Evolutionary conservation across 768 basidiomycete species (phyloP).

Genomic region (Tubosaeta sp.): DNA sequence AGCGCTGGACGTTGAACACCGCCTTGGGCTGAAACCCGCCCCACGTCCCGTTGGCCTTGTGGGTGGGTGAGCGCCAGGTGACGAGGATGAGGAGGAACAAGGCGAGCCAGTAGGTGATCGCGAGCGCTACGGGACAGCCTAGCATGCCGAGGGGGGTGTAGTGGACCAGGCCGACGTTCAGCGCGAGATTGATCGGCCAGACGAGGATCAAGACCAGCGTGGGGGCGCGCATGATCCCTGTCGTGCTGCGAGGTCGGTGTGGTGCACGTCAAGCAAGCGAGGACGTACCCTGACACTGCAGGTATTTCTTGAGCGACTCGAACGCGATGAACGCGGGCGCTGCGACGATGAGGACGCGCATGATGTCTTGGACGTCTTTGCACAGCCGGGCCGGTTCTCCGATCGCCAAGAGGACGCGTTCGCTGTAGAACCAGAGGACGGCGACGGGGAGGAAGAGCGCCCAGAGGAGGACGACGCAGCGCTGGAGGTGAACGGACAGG

Average conservation of each 20-base stretch:
- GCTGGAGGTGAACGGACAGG: slow-evolving; percentile 67
- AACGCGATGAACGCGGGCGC: slow-evolving; percentile 74
- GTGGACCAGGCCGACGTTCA: slow-evolving; percentile 63
- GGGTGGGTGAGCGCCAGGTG: slow-evolving; percentile 48
- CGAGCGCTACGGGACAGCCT: slow-evolving; percentile 64
- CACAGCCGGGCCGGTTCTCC: slow-evolving; percentile 59
- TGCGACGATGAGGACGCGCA: slow-evolving; percentile 59
- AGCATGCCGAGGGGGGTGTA: slow-evolving; percentile 57
- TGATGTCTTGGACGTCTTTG: slow-evolving; percentile 56
- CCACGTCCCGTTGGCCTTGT: slow-evolving; percentile 60
- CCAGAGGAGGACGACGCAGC: slow-evolving; percentile 64
- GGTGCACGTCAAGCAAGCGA: background rate
- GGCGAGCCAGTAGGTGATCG: slow-evolving; percentile 66
- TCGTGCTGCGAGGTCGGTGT: background rate
- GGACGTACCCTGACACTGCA: slow-evolving; percentile 68
- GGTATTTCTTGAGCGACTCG: slow-evolving; percentile 73
- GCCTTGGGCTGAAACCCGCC: slow-evolving; percentile 47
- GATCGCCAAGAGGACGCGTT: slow-evolving; percentile 56
- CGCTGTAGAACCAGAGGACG: slow-evolving; percentile 59
- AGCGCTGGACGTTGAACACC: slow-evolving; percentile 47
- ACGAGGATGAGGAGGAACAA: slow-evolving; percentile 51
- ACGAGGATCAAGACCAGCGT: slow-evolving; percentile 59
- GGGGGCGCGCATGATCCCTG: slow-evolving; percentile 73
- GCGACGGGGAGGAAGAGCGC: slow-evolving; percentile 59
- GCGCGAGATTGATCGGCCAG: slow-evolving; percentile 59